phyloP scores from a whole-genome alignment of 2,329 filamentous ascomycete genomes.

The Neoascochyta sp. region DNA sequence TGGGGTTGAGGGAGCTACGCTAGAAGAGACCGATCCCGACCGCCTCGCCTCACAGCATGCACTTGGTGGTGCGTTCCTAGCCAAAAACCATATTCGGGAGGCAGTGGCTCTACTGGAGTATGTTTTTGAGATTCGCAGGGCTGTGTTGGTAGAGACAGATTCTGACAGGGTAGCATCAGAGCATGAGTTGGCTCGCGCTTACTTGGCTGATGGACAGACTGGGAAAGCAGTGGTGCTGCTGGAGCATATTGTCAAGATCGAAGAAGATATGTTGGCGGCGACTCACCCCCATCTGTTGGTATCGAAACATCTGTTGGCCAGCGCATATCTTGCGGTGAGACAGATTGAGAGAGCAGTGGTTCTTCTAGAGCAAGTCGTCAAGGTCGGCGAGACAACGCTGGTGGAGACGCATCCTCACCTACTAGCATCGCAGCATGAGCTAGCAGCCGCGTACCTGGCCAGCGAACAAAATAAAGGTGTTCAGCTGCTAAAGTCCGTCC shows the following conservation, averaged over 20 bases:
- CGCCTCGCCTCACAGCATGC: no score
- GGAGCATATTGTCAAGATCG: constrained; percentile 6
- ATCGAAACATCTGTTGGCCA: not conserved
- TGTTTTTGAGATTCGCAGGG: no score
- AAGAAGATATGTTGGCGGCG: not conserved
- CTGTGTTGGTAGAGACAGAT: no score
- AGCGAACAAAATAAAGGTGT: constrained; percentile 6
- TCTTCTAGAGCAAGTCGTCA: constrained; percentile 9
- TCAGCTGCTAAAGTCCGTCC: constrained; percentile 4
- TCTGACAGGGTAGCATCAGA: no score
- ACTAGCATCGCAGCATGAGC: constrained; percentile 5
- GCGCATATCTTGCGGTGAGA: constrained; percentile 1
- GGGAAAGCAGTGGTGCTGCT: constrained; percentile 8
- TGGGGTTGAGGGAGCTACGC: no score
- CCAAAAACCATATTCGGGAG: no score
- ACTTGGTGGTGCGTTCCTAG: no score
- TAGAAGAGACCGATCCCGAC: no score
- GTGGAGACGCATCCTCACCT: no score
- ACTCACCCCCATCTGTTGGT: no score
- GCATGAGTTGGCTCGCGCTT: not conserved
- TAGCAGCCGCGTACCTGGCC: constrained; percentile 4
- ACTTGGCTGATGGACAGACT: constrained; percentile 2
- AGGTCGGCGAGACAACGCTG: not conserved
- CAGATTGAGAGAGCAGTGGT: constrained; percentile 5
- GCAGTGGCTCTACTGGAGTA: no score